A percentile compares a stretch with the other conserved stretches of the same genome.
These are phyloP conservation scores for Dissophora ornata DNA, from an alignment of 192 early-diverging fungal species.

Conservation along the genomic window DNA sequence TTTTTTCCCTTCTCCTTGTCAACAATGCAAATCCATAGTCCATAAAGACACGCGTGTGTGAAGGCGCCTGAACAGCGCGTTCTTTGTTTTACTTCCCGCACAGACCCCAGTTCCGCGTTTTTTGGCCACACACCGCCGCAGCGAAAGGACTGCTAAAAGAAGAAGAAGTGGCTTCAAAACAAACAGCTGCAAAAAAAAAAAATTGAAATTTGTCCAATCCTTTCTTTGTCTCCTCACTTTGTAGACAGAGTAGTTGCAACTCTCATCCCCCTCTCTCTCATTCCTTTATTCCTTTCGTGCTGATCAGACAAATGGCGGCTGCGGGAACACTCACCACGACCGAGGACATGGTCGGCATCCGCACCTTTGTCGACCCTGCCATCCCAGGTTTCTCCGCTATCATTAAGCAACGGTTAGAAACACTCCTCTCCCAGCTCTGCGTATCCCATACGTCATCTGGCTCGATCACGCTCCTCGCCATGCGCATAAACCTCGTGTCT, in stretches of 20 bases:
- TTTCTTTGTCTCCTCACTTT: not conserved
- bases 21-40: not conserved
- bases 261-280: too few species aligned
- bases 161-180: constrained; percentile 14
- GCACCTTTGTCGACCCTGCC: constrained; percentile 59
- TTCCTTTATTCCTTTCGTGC: not conserved
- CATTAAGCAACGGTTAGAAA: constrained; percentile 70
- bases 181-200: constrained; percentile 9
- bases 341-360: constrained; percentile 79
- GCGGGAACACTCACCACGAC: constrained; percentile 33
- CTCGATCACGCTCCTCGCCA: too few species aligned
- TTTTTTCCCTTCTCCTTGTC: constrained; percentile 2
- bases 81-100: constrained; percentile 4
- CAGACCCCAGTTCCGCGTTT: too few species aligned
- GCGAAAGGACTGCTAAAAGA: constrained; percentile 4
- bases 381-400: constrained; percentile 66
- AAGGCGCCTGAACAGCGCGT: not conserved
- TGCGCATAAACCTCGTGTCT: too few species aligned
- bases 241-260: too few species aligned
- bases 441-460: too few species aligned
- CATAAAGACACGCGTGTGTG: too few species aligned
- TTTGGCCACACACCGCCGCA: too few species aligned
- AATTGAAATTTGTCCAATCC: not conserved
- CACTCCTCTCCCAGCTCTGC: too few species aligned
- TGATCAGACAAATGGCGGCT: constrained; percentile 19